Percentiles rank a stretch among this genome's conserved stretches.
phyloP scores from a whole-genome alignment of 2,329 filamentous ascomycete genomes.

The Didymella sp. region DNA sequence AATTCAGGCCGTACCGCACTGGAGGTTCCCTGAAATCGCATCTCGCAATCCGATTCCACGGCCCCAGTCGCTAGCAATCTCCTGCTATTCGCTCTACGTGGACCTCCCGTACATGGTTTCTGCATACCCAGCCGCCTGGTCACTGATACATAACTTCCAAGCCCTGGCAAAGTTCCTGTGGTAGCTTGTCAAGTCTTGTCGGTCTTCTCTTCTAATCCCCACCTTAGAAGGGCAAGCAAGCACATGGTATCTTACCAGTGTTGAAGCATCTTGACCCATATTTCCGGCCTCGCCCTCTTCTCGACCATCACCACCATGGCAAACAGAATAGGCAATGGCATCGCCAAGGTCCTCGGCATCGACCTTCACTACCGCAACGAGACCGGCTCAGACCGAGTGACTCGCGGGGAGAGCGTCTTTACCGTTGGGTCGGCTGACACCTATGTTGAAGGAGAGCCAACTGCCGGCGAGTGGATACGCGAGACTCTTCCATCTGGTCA shows the following conservation, averaged over 20 bases:
- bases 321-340: slow-evolving; percentile 70
- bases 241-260: slow-evolving; percentile 23
- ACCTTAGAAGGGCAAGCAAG: slow-evolving; percentile 14
- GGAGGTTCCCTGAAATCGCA: slow-evolving; percentile 6
- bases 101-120: slow-evolving; percentile 18
- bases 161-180: slow-evolving; percentile 33
- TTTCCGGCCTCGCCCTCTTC: slow-evolving; percentile 1
- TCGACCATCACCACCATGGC: slow-evolving; percentile 19
- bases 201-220: slow-evolving; percentile 8
- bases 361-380: slow-evolving; percentile 74
- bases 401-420: slow-evolving; percentile 79
- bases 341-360: slow-evolving; percentile 84
- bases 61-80: slow-evolving; percentile 10
- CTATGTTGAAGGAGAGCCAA: slow-evolving; percentile 85
- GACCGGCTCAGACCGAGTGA: slow-evolving; percentile 66
- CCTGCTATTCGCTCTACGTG: slow-evolving; percentile 12
- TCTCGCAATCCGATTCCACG: slow-evolving; percentile 9
- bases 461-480: slow-evolving; percentile 72
- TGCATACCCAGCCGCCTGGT: slow-evolving; percentile 21
- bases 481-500: slow-evolving; percentile 66
- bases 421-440: slow-evolving; percentile 74
- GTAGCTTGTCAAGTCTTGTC: slow-evolving; percentile 40
- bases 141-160: slow-evolving; percentile 37
- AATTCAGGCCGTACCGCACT: slow-evolving; percentile 15
- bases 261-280: slow-evolving; percentile 13